These are phyloP conservation scores for Colletotrichum sp. DNA, from an alignment of 2,329 filamentous ascomycete species.

Conservation along the genomic window DNA sequence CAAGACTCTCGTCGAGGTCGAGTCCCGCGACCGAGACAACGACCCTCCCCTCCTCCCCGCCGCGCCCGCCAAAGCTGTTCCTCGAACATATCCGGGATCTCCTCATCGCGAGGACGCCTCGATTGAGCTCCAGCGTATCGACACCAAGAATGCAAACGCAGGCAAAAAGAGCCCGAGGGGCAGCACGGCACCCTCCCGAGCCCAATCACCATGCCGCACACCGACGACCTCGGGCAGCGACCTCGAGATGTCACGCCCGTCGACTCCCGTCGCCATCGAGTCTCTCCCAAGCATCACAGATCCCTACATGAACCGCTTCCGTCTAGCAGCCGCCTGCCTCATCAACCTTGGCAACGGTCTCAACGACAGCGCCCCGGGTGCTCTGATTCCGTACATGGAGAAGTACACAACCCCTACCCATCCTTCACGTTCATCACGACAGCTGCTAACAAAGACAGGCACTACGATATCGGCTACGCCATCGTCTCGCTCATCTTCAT, in stretches of 20 bases:
- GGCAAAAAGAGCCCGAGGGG: background rate
- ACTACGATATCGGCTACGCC: slow-evolving; percentile 79
- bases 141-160: background rate
- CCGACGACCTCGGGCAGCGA: slow-evolving; percentile 24
- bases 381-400: slow-evolving; percentile 83
- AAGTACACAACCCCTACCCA: slow-evolving; percentile 37
- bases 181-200: background rate
- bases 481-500: slow-evolving; percentile 84
- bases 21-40: slow-evolving; percentile 26
- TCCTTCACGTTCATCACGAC: background rate
- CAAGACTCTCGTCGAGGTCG: slow-evolving; percentile 35
- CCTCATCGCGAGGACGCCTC: slow-evolving; percentile 31
- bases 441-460: slow-evolving; percentile 32
- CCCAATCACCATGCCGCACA: background rate
- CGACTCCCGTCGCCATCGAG: slow-evolving; percentile 50
- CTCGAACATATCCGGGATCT: slow-evolving; percentile 43
- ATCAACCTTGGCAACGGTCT: slow-evolving; percentile 74
- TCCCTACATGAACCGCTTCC: slow-evolving; percentile 72
- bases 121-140: slow-evolving; percentile 32
- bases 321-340: slow-evolving; percentile 68
- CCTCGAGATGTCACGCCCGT: slow-evolving; percentile 60
- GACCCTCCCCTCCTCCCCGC: slow-evolving; percentile 25
- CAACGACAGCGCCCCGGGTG: slow-evolving; percentile 77
- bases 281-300: slow-evolving; percentile 62
- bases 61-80: slow-evolving; percentile 39